A percentile compares a stretch with the other conserved stretches of the same genome.
phyloP scores from a whole-genome alignment of 1,284 basidiomycete genomes.

The Coniferiporia weirii region DNA sequence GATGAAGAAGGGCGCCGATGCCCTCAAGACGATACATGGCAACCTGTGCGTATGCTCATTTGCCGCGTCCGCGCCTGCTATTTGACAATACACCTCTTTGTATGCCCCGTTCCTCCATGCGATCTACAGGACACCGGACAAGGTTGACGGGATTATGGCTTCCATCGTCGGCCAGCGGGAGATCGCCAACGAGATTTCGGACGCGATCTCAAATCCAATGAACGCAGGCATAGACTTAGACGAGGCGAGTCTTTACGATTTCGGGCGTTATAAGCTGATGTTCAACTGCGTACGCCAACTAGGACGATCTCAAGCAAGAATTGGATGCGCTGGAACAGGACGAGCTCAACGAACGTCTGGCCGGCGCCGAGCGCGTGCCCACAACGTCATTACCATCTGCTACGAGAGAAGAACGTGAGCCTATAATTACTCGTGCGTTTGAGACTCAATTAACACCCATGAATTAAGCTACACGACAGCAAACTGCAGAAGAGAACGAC shows the following conservation, averaged over 20 bases:
- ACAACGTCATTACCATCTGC: constrained; percentile 72
- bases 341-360: constrained; percentile 82
- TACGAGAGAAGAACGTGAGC: constrained; percentile 55
- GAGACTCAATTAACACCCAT: too few relatives aligned
- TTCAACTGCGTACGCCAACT: constrained; percentile 12
- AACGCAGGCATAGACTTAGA: constrained; percentile 64
- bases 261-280: constrained; percentile 7
- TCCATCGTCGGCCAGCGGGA: constrained; percentile 91
- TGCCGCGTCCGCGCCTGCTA: background rate
- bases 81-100: constrained; percentile 2
- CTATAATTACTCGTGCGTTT: background rate
- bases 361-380: constrained; percentile 88
- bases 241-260: constrained; percentile 51
- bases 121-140: constrained; percentile 71
- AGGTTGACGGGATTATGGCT: constrained; percentile 91
- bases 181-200: constrained; percentile 91
- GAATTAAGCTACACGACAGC: constrained; percentile 30
- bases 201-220: constrained; percentile 84
- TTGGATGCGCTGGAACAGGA: constrained; percentile 91
- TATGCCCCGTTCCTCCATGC: background rate
- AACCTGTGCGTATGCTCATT: constrained; percentile 63
- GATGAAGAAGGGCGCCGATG: constrained; percentile 95
- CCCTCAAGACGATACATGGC: constrained; percentile 88
- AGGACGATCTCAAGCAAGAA: constrained; percentile 84
- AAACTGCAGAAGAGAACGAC: constrained; percentile 74